Conservation (phyloP, 108 stramenopile species). For the Cyclotella baltica region DNA sequence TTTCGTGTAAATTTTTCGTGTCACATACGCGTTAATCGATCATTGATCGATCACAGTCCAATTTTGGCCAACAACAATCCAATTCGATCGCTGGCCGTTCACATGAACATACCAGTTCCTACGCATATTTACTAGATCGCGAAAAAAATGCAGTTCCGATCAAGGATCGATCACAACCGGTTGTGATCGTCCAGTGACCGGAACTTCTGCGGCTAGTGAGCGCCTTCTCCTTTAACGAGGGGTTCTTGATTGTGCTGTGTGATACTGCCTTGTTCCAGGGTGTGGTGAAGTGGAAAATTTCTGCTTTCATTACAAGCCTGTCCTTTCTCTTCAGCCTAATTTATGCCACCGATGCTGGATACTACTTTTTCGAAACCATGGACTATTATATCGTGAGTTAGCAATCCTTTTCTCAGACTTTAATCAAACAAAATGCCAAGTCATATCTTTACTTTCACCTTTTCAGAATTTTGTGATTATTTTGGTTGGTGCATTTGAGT, state of each 20-base stretch:
- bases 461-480: conserved; percentile 66
- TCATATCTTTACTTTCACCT: not conserved
- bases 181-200: no score
- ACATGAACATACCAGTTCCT: no score
- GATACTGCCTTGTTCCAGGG: conserved; percentile 30
- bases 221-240: conserved; percentile 68
- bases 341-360: conserved; percentile 69
- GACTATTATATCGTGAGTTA: conserved; percentile 63
- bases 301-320: conserved; percentile 22
- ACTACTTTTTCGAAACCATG: conserved; percentile 58
- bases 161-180: no score
- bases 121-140: no score
- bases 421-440: no score
- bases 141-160: no score
- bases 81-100: no score
- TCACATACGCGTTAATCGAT: no score
- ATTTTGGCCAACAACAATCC: no score
- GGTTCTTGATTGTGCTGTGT: conserved; percentile 32
- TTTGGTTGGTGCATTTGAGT: conserved; percentile 64
- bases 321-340: conserved; percentile 52
- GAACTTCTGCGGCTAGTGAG: no score
- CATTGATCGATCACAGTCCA: no score
- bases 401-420: not conserved
- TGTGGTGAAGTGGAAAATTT: conserved; percentile 30
- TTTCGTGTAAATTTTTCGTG: no score